Conservation (phyloP, 1,284 basidiomycete genomes). For the Moniliella sp. region DNA sequence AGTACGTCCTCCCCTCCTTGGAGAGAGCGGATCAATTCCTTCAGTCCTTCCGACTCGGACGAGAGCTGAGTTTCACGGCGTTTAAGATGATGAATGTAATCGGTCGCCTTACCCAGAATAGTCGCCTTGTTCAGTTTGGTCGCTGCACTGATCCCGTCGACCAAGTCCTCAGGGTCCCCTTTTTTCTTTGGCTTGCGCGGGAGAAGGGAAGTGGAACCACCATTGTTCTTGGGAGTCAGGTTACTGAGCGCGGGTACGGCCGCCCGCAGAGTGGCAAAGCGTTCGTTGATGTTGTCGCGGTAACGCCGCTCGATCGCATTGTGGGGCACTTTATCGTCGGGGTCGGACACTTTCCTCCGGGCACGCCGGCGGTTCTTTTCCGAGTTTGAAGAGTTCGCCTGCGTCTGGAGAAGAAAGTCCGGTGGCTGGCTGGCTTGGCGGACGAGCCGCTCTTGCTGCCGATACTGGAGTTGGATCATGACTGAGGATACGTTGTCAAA, state of each 20-base stretch:
- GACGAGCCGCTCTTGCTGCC: too few relatives aligned
- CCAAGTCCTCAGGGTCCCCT: too few relatives aligned
- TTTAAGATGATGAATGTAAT: slow-evolving; percentile 31
- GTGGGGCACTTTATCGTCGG: slow-evolving; percentile 27
- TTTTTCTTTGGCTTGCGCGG: too few relatives aligned
- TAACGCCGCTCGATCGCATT: slow-evolving; percentile 30
- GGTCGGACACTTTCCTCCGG: too few relatives aligned
- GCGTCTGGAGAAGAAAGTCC: too few relatives aligned
- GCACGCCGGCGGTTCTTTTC: too few relatives aligned
- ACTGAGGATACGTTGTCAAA: too few relatives aligned
- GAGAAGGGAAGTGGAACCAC: too few relatives aligned
- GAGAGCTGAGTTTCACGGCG: slow-evolving; percentile 17
- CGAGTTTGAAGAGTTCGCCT: too few relatives aligned
- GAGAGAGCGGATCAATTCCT: slow-evolving; percentile 19
- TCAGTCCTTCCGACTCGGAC: slow-evolving; percentile 18
- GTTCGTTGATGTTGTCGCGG: slow-evolving; percentile 31
- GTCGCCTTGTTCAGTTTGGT: slow-evolving; percentile 33
- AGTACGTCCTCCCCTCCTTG: slow-evolving; percentile 29
- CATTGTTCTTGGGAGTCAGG: too few relatives aligned
- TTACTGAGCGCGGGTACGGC: slow-evolving; percentile 63
- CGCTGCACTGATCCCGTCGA: slow-evolving; percentile 29
- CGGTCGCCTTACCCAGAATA: slow-evolving; percentile 28
- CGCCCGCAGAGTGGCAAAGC: slow-evolving; percentile 39
- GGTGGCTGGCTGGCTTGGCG: too few relatives aligned
- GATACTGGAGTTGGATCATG: too few relatives aligned